These are phyloP conservation scores for Gastrolobium villosum DNA, from an alignment of 306 rosid species.

Conservation along the genomic window DNA sequence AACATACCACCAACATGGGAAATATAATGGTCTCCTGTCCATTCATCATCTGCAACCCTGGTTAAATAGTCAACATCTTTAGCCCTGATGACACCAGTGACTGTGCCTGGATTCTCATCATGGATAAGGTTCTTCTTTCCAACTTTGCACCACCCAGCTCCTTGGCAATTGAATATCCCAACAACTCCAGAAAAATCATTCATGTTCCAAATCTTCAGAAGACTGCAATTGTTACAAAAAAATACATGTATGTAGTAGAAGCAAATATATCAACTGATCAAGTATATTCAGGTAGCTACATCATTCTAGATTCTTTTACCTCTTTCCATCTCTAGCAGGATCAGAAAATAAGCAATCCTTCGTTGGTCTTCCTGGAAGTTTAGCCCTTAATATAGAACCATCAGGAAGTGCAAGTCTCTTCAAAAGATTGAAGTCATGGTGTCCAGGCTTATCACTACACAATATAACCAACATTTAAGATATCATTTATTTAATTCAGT, in stretches of 20 bases:
- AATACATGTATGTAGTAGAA: not conserved
- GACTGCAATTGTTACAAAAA: constrained; percentile 56
- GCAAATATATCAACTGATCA: constrained; percentile 6
- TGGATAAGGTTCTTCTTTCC: constrained; percentile 83
- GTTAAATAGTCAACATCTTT: constrained; percentile 75
- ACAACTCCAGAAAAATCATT: constrained; percentile 78
- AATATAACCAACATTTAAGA: constrained; percentile 29
- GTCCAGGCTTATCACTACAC: constrained; percentile 95
- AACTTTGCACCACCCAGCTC: constrained; percentile 94
- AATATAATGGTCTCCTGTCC: constrained; percentile 72
- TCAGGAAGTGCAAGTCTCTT: constrained; percentile 91
- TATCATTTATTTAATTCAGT: constrained; percentile 17
- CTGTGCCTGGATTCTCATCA: constrained; percentile 64
- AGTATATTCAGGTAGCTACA: constrained; percentile 4
- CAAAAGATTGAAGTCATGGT: constrained; percentile 83
- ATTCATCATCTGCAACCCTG: constrained; percentile 62
- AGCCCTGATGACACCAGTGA: constrained; percentile 74
- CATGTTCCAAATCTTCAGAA: constrained; percentile 88
- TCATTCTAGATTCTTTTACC: constrained; percentile 58
- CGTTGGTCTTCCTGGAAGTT: constrained; percentile 96
- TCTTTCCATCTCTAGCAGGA: constrained; percentile 94
- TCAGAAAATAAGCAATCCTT: constrained; percentile 90
- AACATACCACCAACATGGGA: constrained; percentile 88
- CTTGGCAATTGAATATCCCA: constrained; percentile 92
- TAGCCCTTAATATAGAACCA: constrained; percentile 90